These are phyloP conservation scores for Saturnispora ahearnii DNA, from an alignment of 805 yeast species.

Conservation along the genomic window DNA sequence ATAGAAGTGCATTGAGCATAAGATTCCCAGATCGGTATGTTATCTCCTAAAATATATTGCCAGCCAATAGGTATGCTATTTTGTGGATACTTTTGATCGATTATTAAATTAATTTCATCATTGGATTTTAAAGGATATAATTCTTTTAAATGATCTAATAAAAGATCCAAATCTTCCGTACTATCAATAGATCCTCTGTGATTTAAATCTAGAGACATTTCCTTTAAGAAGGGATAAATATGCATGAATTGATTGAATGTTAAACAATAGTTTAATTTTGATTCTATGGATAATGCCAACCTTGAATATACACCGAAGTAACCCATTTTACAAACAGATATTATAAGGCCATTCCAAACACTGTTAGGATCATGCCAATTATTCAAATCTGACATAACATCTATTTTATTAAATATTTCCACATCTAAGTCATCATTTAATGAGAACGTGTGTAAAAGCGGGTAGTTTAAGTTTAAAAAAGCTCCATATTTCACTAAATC, in stretches of 20 bases:
- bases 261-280: constrained; percentile 5
- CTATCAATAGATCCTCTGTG: neutral
- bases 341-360: constrained; percentile 9
- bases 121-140: neutral
- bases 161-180: neutral
- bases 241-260: constrained; percentile 10
- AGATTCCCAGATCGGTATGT: constrained; percentile 5
- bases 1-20: constrained; percentile 3
- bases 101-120: neutral
- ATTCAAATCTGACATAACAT: constrained; percentile 4
- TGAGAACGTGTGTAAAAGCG: neutral
- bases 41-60: neutral
- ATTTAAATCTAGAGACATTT: neutral
- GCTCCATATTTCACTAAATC: neutral
- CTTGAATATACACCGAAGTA: constrained; percentile 11
- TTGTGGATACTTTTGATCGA: neutral
- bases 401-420: constrained; percentile 6
- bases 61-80: neutral
- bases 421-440: neutral
- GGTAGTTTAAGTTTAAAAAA: constrained; percentile 1
- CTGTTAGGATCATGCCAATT: constrained; percentile 5
- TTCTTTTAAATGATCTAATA: neutral
- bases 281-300: constrained; percentile 8
- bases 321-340: constrained; percentile 7
- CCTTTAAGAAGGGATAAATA: constrained; percentile 10